Conservation (phyloP, 2,329 filamentous ascomycete genomes). For the Fusarium sp. region DNA sequence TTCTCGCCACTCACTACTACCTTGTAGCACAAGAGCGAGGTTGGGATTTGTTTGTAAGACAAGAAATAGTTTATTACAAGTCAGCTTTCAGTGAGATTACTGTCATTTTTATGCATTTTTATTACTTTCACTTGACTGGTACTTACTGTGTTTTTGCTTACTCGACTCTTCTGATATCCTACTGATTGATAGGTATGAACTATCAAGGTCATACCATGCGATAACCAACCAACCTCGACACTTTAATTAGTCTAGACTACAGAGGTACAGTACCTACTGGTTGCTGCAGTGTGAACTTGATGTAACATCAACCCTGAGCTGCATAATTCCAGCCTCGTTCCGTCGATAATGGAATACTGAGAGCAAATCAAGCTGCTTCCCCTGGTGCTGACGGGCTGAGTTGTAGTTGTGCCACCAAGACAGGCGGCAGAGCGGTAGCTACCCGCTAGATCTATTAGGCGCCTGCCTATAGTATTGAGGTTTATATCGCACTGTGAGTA, state of each 20-base stretch:
- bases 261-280: background rate
- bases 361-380: conserved; percentile 8
- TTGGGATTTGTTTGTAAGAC: background rate
- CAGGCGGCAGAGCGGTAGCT: conserved; percentile 1
- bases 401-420: conserved; percentile 1
- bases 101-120: background rate
- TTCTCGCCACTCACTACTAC: background rate
- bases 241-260: background rate
- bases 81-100: background rate
- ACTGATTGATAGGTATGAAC: background rate
- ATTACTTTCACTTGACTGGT: background rate
- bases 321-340: conserved; percentile 12
- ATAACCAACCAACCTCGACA: background rate
- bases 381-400: background rate
- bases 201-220: conserved; percentile 5
- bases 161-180: background rate
- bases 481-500: background rate
- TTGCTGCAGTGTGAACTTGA: conserved; percentile 1
- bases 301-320: conserved; percentile 18
- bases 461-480: background rate
- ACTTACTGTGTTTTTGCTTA: background rate
- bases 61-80: background rate
- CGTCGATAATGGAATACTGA: background rate
- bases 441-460: background rate
- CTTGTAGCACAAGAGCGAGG: background rate